phyloP scores from a whole-genome alignment of 768 basidiomycete species.

The Cantharellus anzutake region DNA sequence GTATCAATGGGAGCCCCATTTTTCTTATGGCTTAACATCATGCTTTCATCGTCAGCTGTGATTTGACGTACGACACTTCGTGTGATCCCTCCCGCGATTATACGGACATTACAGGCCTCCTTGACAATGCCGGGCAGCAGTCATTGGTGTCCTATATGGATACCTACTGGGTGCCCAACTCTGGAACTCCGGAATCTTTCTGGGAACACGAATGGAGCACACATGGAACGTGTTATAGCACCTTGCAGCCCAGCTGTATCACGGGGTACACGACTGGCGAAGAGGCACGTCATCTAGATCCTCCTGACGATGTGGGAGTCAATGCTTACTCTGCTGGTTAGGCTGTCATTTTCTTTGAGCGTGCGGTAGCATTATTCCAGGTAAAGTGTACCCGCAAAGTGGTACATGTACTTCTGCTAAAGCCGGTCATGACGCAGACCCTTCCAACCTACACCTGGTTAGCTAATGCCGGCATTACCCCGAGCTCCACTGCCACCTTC shows the following conservation, averaged over 20 bases:
- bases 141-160: constrained; percentile 14
- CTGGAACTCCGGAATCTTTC: neutral
- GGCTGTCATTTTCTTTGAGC: too few relatives aligned
- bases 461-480: constrained; percentile 47
- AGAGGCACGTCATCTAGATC: constrained; percentile 13
- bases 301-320: neutral
- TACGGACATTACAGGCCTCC: constrained; percentile 13
- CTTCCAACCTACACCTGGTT: constrained; percentile 46
- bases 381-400: too few relatives aligned
- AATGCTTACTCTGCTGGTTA: too few relatives aligned
- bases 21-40: too few relatives aligned
- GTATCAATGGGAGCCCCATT: too few relatives aligned
- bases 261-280: constrained; percentile 7
- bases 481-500: constrained; percentile 37
- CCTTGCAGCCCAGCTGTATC: constrained; percentile 15
- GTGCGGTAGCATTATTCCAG: too few relatives aligned
- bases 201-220: constrained; percentile 14
- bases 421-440: too few relatives aligned
- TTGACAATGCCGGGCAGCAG: constrained; percentile 8
- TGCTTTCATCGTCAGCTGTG: neutral
- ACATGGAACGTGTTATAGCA: constrained; percentile 16
- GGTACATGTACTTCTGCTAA: too few relatives aligned
- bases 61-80: constrained; percentile 13
- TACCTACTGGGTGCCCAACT: neutral
- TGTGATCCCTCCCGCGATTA: constrained; percentile 15